Percentiles rank a stretch among this genome's conserved stretches.
Conservation (phyloP, 139 green algal species). For the Chlamydomonas sp. region DNA sequence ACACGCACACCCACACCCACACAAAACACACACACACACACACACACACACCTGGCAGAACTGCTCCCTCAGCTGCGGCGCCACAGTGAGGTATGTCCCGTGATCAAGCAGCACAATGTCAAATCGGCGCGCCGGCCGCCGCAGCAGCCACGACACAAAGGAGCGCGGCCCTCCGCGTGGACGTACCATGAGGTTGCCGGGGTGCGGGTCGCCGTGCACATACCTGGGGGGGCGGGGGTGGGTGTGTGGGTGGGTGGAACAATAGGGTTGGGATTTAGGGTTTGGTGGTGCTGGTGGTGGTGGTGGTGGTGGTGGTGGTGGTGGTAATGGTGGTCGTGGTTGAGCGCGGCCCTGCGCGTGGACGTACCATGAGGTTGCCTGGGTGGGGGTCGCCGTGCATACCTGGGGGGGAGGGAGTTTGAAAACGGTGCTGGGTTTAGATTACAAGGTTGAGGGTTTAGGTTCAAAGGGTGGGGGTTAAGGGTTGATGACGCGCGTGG, state of each 20-base stretch:
- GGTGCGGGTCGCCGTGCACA: slow-evolving; percentile 55
- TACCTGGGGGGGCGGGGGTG: too few relatives aligned
- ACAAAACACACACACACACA: slow-evolving; percentile 44
- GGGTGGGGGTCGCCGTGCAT: slow-evolving; percentile 52
- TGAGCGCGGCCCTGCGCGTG: too few relatives aligned
- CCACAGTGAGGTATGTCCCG: slow-evolving; percentile 64
- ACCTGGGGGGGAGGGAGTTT: too few relatives aligned
- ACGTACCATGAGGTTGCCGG: slow-evolving; percentile 56
- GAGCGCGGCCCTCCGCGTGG: slow-evolving; percentile 10
- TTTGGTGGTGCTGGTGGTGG: too few relatives aligned
- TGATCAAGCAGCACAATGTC: slow-evolving; percentile 86
- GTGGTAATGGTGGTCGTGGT: too few relatives aligned
- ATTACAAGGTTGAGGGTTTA: too few relatives aligned
- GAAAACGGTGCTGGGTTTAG: too few relatives aligned
- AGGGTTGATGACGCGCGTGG: too few relatives aligned
- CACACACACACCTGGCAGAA: slow-evolving; percentile 73
- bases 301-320: too few relatives aligned
- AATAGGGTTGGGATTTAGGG: too few relatives aligned
- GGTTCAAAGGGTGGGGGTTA: too few relatives aligned
- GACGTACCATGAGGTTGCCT: slow-evolving; percentile 48
- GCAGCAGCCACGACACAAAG: slow-evolving; percentile 37
- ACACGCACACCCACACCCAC: neutral
- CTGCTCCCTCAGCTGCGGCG: slow-evolving; percentile 38
- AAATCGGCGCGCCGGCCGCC: slow-evolving; percentile 38
- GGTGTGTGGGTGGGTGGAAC: too few relatives aligned